phyloP scores from a whole-genome alignment of 225 moss, liverwort and hornwort species.

The Takakia lepidozioides region DNA sequence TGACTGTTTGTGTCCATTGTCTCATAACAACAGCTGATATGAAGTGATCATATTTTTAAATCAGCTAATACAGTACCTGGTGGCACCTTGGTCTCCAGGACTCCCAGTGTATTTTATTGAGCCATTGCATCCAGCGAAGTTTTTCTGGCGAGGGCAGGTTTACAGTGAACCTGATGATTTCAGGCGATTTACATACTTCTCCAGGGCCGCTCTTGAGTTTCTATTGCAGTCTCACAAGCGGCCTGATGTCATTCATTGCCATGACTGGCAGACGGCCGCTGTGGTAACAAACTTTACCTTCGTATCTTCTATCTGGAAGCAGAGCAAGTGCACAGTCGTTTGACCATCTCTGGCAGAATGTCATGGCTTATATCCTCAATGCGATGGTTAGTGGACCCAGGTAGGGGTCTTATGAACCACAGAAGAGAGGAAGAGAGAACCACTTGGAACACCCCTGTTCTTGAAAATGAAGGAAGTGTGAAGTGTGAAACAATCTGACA shows the following conservation, averaged over 20 bases:
- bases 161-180: conserved; percentile 93
- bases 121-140: conserved; percentile 80
- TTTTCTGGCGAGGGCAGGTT: conserved; percentile 88
- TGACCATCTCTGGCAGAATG: background rate
- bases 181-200: conserved; percentile 84
- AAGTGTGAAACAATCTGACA: too few species aligned
- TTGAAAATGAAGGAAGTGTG: too few species aligned
- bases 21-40: too few species aligned
- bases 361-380: background rate
- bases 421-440: too few species aligned
- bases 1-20: too few species aligned
- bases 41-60: background rate
- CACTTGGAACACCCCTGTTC: too few species aligned
- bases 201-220: conserved; percentile 90
- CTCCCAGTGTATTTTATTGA: conserved; percentile 96
- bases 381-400: background rate
- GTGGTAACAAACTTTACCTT: too few species aligned
- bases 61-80: background rate
- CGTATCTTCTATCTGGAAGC: too few species aligned
- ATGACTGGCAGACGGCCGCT: conserved; percentile 95
- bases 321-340: too few species aligned
- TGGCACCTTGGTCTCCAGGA: too few species aligned
- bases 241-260: conserved; percentile 90
- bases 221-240: conserved; percentile 85
- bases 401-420: too few species aligned